Evolutionary conservation across 805 yeast genomes (phyloP).

Genomic region (Yamadazyma ubonensis): DNA sequence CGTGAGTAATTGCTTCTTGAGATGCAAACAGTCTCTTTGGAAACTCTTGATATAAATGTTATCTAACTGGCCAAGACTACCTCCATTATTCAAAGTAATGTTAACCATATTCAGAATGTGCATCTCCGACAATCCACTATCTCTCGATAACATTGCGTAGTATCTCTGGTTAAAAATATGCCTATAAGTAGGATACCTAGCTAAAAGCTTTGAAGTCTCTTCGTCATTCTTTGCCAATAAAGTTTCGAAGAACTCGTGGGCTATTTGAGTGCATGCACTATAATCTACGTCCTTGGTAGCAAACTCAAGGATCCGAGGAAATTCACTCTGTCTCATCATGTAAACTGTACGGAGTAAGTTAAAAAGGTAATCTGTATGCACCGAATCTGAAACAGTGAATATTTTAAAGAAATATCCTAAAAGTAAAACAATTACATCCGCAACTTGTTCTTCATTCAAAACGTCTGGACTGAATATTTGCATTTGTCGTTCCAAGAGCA

Average conservation of each 20-base stretch:
- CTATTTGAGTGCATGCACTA: slow-evolving; percentile 18
- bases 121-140: slow-evolving; percentile 18
- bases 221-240: slow-evolving; percentile 37
- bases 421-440: slow-evolving; percentile 31
- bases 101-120: slow-evolving; percentile 31
- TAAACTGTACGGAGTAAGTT: slow-evolving; percentile 35
- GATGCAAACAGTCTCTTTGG: slow-evolving; percentile 34
- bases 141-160: slow-evolving; percentile 21
- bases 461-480: slow-evolving; percentile 29
- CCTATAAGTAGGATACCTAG: slow-evolving; percentile 28
- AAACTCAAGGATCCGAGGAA: slow-evolving; percentile 17
- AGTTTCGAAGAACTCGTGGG: slow-evolving; percentile 31
- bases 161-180: slow-evolving; percentile 27
- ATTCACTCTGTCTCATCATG: slow-evolving; percentile 30
- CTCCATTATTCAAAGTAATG: slow-evolving; percentile 37
- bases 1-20: slow-evolving; percentile 34
- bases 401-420: slow-evolving; percentile 29
- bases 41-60: slow-evolving; percentile 34
- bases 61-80: slow-evolving; percentile 30
- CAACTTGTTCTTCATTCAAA: slow-evolving; percentile 31
- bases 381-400: slow-evolving; percentile 16
- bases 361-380: slow-evolving; percentile 27
- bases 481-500: slow-evolving; percentile 33
- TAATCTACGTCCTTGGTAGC: slow-evolving; percentile 18
- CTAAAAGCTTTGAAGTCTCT: slow-evolving; percentile 29